Evolutionary conservation across 176 grass and related monocot genomes (phyloP).

Genomic region (Areca catechu): DNA sequence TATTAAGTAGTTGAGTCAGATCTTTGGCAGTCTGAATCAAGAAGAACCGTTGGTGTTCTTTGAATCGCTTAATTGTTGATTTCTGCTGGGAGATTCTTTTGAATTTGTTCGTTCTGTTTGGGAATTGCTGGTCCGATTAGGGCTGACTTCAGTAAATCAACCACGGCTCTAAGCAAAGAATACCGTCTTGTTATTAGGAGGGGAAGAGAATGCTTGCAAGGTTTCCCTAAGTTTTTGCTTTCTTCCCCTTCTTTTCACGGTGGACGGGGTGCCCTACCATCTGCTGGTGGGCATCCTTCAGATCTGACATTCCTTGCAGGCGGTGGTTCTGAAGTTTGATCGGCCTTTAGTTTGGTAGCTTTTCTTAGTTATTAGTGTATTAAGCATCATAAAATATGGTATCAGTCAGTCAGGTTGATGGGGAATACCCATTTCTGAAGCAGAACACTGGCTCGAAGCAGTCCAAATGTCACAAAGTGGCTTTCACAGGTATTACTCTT

Average conservation of each 20-base stretch:
- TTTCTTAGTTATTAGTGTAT: conserved; percentile 17
- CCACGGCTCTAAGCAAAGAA: conserved; percentile 70
- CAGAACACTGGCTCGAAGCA: conserved; percentile 35
- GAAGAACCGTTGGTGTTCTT: no score
- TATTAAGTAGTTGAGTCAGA: no score
- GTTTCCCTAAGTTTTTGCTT: conserved; percentile 72
- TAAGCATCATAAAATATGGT: conserved; percentile 40
- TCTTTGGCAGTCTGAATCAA: no score
- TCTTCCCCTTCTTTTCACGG: conserved; percentile 83
- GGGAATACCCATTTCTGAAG: conserved; percentile 22
- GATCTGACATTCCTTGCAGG: conserved; percentile 76
- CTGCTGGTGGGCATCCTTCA: conserved; percentile 84
- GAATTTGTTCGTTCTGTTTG: neutral
- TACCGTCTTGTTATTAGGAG: conserved; percentile 30
- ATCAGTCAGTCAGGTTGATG: conserved; percentile 32
- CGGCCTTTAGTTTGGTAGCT: conserved; percentile 22
- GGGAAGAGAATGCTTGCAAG: conserved; percentile 38
- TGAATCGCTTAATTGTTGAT: no score
- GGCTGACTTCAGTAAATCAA: conserved; percentile 60
- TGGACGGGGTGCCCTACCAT: conserved; percentile 77
- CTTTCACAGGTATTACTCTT: conserved; percentile 14
- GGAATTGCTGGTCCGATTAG: conserved; percentile 52
- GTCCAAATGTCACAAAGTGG: conserved; percentile 32
- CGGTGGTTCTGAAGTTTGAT: conserved; percentile 45
- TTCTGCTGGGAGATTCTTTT: neutral